Conservation (phyloP, 139 green algal species). For the Micractinium sp. region DNA sequence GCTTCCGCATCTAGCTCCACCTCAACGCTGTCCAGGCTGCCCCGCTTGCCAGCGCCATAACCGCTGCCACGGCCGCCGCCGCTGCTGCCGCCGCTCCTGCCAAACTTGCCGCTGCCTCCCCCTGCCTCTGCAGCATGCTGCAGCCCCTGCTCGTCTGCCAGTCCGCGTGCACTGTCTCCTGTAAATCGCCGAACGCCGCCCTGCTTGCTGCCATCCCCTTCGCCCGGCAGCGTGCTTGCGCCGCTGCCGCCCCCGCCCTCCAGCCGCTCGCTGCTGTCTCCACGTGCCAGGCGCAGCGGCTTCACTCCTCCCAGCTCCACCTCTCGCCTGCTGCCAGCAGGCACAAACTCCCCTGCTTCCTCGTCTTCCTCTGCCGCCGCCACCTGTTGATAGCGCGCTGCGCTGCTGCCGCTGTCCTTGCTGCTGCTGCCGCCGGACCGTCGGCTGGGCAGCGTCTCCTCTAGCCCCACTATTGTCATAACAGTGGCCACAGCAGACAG, state of each 20-base stretch:
- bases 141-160: background rate
- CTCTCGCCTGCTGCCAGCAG: background rate
- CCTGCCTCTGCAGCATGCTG: background rate
- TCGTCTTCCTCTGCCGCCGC: background rate
- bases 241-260: background rate
- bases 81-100: background rate
- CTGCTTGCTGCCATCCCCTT: background rate
- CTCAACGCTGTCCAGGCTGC: background rate
- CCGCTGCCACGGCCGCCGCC: background rate
- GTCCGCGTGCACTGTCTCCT: background rate
- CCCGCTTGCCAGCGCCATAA: background rate
- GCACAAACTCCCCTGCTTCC: too few relatives aligned
- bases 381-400: background rate
- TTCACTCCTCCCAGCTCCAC: background rate
- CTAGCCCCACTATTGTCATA: constrained; percentile 49
- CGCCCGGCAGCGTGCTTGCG: background rate
- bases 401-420: background rate
- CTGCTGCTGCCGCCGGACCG: background rate
- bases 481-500: constrained; percentile 43
- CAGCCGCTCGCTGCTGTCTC: background rate
- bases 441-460: constrained; percentile 65
- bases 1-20: background rate
- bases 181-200: background rate
- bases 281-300: background rate
- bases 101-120: background rate